Evolutionary conservation across 371 early-diverging fungal species (phyloP).

Genomic region (Apophysomyces ossiformis): DNA sequence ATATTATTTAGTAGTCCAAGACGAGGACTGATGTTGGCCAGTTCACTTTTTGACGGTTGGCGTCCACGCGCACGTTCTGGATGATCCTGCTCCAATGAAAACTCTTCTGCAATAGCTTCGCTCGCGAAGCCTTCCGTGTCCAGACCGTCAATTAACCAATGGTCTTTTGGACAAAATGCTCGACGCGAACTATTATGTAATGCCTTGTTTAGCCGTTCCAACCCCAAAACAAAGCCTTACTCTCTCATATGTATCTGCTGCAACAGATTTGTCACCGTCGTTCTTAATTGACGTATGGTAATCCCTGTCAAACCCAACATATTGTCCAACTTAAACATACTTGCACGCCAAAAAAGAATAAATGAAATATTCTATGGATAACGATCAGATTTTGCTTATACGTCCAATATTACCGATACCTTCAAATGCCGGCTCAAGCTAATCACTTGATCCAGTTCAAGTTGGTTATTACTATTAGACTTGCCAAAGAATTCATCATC

Average conservation of each 20-base stretch:
- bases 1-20: slow-evolving; percentile 79
- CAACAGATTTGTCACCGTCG: slow-evolving; percentile 67
- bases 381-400: slow-evolving; percentile 12
- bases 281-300: slow-evolving; percentile 58
- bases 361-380: slow-evolving; percentile 68
- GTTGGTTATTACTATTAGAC: slow-evolving; percentile 45
- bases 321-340: slow-evolving; percentile 42
- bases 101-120: slow-evolving; percentile 64
- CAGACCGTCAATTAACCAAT: slow-evolving; percentile 76
- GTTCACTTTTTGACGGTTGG: slow-evolving; percentile 33
- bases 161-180: slow-evolving; percentile 67
- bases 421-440: slow-evolving; percentile 59
- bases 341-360: slow-evolving; percentile 69
- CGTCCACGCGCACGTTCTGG: slow-evolving; percentile 29
- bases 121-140: slow-evolving; percentile 71
- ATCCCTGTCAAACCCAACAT: slow-evolving; percentile 54
- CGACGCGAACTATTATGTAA: slow-evolving; percentile 59
- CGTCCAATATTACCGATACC: slow-evolving; percentile 37
- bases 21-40: slow-evolving; percentile 65
- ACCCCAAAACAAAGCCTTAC: slow-evolving; percentile 40
- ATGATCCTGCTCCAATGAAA: slow-evolving; percentile 34
- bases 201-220: too few species aligned
- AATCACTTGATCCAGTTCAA: slow-evolving; percentile 55
- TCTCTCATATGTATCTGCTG: slow-evolving; percentile 85
- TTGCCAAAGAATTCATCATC: slow-evolving; percentile 83